Evolutionary conservation across 495 filamentous ascomycete genomes (phyloP).

Genomic region (Diplogelasinospora grovesii): DNA sequence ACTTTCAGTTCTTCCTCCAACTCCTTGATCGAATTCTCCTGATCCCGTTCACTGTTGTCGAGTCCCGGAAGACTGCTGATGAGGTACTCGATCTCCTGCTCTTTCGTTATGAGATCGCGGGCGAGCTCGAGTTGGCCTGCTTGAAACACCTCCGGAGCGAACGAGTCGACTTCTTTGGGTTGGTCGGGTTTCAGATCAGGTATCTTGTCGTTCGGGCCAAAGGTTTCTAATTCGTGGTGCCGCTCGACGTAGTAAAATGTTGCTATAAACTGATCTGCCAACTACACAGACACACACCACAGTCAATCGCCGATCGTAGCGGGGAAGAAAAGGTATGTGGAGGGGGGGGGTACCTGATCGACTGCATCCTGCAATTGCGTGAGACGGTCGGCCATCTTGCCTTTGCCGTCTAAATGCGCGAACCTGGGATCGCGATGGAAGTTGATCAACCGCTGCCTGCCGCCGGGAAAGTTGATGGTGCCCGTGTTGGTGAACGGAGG

Average conservation of each 20-base stretch:
- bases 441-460: too few relatives aligned
- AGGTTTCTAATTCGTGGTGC: constrained; percentile 68
- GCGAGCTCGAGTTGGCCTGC: constrained; percentile 73
- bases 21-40: constrained; percentile 65
- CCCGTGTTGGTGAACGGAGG: too few relatives aligned
- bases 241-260: constrained; percentile 73
- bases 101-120: constrained; percentile 78
- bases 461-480: too few relatives aligned
- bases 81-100: constrained; percentile 88
- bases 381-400: constrained; percentile 76
- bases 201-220: constrained; percentile 53
- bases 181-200: constrained; percentile 48
- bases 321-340: neutral
- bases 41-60: constrained; percentile 75
- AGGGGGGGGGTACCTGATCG: constrained; percentile 86
- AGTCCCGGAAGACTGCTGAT: constrained; percentile 82
- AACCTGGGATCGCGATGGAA: too few relatives aligned
- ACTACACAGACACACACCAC: too few relatives aligned
- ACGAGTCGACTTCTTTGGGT: constrained; percentile 48
- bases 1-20: constrained; percentile 69
- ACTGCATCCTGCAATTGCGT: constrained; percentile 94
- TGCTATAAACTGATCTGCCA: constrained; percentile 84
- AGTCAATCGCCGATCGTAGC: too few relatives aligned
- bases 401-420: too few relatives aligned
- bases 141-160: constrained; percentile 60